These are phyloP conservation scores for Clarireedia hainanense DNA, from an alignment of 2,329 filamentous ascomycete species.

Conservation along the genomic window DNA sequence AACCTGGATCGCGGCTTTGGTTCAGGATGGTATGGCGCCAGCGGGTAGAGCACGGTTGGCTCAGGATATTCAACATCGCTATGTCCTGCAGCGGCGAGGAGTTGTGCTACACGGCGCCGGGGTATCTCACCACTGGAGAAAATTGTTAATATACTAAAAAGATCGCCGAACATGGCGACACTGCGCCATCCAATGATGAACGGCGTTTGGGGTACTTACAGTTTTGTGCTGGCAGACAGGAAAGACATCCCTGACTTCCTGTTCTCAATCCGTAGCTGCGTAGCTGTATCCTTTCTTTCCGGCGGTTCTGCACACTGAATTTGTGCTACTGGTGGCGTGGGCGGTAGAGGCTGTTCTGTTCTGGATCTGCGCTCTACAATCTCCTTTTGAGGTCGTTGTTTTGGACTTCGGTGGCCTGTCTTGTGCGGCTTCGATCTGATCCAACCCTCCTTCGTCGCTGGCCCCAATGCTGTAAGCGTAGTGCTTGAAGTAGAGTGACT, in stretches of 20 bases:
- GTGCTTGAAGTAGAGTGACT: background rate
- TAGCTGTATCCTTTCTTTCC: background rate
- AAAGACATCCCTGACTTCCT: constrained; percentile 31
- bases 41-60: background rate
- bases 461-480: constrained; percentile 15
- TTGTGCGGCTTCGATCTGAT: constrained; percentile 8
- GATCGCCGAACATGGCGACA: too few relatives aligned
- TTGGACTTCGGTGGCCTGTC: constrained; percentile 1
- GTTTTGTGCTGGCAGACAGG: constrained; percentile 38
- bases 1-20: background rate
- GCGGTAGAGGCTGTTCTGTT: background rate
- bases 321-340: too few relatives aligned
- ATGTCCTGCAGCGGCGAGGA: background rate
- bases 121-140: background rate
- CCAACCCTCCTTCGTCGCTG: constrained; percentile 22
- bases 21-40: background rate
- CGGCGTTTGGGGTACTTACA: constrained; percentile 14
- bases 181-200: background rate
- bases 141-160: background rate
- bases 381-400: background rate
- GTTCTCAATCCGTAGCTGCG: constrained; percentile 7
- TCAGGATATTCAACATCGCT: background rate
- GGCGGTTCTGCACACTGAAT: background rate
- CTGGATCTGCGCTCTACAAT: background rate
- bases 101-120: background rate